phyloP scores from a whole-genome alignment of 768 basidiomycete species.

The Suillus placidus region DNA sequence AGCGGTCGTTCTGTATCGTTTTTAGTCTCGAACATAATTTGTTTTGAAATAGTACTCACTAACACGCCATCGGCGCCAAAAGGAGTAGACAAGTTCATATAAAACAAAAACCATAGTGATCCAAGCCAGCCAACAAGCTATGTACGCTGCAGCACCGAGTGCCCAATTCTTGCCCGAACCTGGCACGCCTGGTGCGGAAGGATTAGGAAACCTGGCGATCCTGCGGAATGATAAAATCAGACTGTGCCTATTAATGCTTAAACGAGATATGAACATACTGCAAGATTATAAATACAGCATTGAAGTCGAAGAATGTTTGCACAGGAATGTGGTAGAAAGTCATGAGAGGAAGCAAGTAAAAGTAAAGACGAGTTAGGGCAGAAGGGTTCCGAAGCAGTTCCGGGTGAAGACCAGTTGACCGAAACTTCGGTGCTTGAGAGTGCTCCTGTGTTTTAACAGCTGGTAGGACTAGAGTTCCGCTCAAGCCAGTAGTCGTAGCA shows the following conservation, averaged over 20 bases:
- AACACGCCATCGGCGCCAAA: constrained; percentile 74
- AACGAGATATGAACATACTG: constrained; percentile 59
- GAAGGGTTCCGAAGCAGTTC: constrained; percentile 68
- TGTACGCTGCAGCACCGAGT: constrained; percentile 79
- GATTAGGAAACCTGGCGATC: constrained; percentile 74
- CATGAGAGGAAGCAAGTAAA: constrained; percentile 69
- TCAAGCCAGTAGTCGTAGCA: constrained; percentile 49
- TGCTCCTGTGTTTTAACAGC: constrained; percentile 35
- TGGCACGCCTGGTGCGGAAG: constrained; percentile 66
- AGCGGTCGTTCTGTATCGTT: constrained; percentile 71
- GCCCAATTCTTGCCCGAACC: constrained; percentile 81
- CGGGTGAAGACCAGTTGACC: constrained; percentile 65
- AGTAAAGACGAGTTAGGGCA: constrained; percentile 57
- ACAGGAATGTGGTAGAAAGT: constrained; percentile 72
- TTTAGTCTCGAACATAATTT: constrained; percentile 20
- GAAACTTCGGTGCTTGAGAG: constrained; percentile 64
- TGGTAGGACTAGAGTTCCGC: constrained; percentile 48
- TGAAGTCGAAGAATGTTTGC: constrained; percentile 89
- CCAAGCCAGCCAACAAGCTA: constrained; percentile 80
- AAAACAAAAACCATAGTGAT: constrained; percentile 70
- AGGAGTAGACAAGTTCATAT: constrained; percentile 79
- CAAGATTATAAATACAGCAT: constrained; percentile 79
- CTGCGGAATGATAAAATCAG: constrained; percentile 38
- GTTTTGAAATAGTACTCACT: constrained; percentile 54
- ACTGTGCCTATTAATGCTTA: neutral